Base-by-base conservation (phyloP, 305 asterid species). In the Lippia alba region DNA sequence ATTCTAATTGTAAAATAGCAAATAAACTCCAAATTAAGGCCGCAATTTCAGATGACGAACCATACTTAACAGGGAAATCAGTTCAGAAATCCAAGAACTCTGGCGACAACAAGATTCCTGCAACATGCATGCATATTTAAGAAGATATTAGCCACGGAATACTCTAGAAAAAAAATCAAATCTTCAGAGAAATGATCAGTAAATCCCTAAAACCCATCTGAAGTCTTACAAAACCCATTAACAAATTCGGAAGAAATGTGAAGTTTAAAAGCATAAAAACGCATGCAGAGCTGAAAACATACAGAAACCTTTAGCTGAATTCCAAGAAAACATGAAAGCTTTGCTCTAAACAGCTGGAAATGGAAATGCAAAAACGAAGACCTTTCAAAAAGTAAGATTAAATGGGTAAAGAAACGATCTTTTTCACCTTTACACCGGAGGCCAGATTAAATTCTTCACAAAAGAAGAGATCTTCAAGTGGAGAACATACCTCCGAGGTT, bases 141-240 rank as follows among this genome's bases (percentile, higher is more conserved):
- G 56, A 73, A 70, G 56, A 36, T 10, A 64, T 69, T 30, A 46
- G 46, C 15, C 64, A 18, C 0, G 9, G 62, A 39, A 32, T 41
- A 60, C 30, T 3, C 30, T 36, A 54, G 39, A 56, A 71, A 66
- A 44, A 69, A 66, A 44, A 69, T 55, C 74, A 70, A 69, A 56
- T 66, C 15, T 18, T 24, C 10, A 56, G 4, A 40, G 44, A 33
- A 72, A 34, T 53, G 67, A 81, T 60, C 49, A 69, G 71, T 44
- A 66, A 82, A 76, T 10, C 71, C 80, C 82, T 73, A 79, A 76
- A 70, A 73, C 76, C 8, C n/a, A 32, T 30, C 19, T 2, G 60
- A 72, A 56, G 70, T 72, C 78, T 63, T 16, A 18, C 30, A 66
- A 64, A 61, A 44, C 12, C 73, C 66, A 20, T 17, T 44, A 15